Evolutionary conservation across 2,329 filamentous ascomycete species (phyloP).

Genomic region (Neobulgaria alba): DNA sequence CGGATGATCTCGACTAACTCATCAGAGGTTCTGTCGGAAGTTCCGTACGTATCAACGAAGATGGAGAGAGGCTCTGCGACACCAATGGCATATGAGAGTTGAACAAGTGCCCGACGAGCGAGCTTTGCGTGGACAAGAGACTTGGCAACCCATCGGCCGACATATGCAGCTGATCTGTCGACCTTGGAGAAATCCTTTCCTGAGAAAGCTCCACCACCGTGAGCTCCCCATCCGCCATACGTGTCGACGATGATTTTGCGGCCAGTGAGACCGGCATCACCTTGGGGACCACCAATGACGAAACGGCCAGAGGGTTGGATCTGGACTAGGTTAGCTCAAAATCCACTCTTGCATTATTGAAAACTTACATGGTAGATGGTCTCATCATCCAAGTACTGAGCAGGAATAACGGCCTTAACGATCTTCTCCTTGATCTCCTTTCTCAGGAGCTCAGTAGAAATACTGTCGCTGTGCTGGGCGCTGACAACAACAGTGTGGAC

Average conservation of each 20-base stretch:
- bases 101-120: conserved; percentile 85
- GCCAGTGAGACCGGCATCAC: conserved; percentile 96
- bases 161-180: conserved; percentile 95
- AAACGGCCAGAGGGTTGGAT: conserved; percentile 98
- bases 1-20: conserved; percentile 93
- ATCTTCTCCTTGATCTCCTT: conserved; percentile 97
- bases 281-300: conserved; percentile 98
- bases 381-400: conserved; percentile 82
- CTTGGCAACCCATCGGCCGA: conserved; percentile 98
- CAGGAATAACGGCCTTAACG: conserved; percentile 88
- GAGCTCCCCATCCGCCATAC: conserved; percentile 98
- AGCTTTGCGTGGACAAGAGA: conserved; percentile 85
- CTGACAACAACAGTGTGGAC: conserved; percentile 97
- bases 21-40: conserved; percentile 77
- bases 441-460: conserved; percentile 85
- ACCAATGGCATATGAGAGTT: conserved; percentile 99
- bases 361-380: conserved; percentile 84
- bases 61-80: conserved; percentile 96
- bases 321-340: conserved; percentile 28
- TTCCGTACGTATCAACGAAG: conserved; percentile 97
- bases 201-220: conserved; percentile 99
- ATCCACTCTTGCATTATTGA: background rate
- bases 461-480: conserved; percentile 83
- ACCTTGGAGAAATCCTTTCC: conserved; percentile 99
- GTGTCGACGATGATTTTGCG: conserved; percentile 99